These are phyloP conservation scores for Russula vinacea DNA, from an alignment of 768 basidiomycete species.

Conservation along the genomic window DNA sequence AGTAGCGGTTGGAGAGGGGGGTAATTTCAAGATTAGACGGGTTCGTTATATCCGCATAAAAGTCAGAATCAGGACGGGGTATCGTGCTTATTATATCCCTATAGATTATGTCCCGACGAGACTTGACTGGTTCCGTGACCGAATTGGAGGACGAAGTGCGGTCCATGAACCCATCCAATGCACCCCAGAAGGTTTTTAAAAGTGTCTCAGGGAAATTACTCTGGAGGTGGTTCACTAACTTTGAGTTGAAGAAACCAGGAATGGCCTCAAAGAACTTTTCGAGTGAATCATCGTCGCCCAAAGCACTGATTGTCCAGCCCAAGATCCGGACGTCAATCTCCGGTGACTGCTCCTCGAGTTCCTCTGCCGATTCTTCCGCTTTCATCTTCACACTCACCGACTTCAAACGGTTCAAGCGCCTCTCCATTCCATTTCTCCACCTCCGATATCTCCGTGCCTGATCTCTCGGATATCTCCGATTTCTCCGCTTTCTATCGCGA, in stretches of 20 bases:
- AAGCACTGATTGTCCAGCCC: background rate
- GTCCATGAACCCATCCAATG: background rate
- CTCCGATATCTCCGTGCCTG: no score
- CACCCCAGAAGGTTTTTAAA: no score
- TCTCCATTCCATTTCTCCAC: no score
- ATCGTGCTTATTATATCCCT: background rate
- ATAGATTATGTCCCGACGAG: background rate
- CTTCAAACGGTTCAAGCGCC: no score
- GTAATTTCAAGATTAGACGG: no score
- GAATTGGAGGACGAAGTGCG: background rate
- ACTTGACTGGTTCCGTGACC: background rate
- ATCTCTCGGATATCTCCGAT: no score
- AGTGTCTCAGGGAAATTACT: background rate
- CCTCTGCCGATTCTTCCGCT: background rate
- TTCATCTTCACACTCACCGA: no score
- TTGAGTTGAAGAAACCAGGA: background rate
- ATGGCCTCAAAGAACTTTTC: background rate
- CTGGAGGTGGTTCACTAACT: background rate
- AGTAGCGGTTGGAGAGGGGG: no score
- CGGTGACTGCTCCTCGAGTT: background rate
- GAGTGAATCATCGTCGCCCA: conserved; percentile 1
- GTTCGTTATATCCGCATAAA: no score
- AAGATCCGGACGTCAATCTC: background rate
- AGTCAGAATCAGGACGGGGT: no score
- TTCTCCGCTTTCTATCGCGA: no score